These are phyloP conservation scores for Solanum pinnatisectum DNA, from an alignment of 257 asterid species.

Conservation along the genomic window DNA sequence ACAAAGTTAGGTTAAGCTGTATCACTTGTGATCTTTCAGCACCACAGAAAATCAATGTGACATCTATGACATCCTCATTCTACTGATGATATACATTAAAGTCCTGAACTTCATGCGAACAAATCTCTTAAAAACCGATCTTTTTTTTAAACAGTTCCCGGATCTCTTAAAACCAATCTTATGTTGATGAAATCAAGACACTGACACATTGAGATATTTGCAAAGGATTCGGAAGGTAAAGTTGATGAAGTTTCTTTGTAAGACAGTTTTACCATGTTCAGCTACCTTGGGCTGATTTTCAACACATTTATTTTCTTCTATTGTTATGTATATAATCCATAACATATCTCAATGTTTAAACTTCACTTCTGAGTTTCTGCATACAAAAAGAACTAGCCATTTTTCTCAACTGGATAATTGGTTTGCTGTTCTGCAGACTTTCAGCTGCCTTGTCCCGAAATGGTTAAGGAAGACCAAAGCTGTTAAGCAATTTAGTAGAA, in stretches of 20 bases:
- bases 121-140: not conserved
- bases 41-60: not conserved
- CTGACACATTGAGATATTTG: not conserved
- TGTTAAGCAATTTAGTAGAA: slow-evolving; percentile 46
- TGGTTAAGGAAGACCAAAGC: slow-evolving; percentile 71
- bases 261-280: not conserved
- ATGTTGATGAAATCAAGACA: not conserved
- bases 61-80: not conserved
- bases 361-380: not conserved
- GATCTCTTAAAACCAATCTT: not conserved
- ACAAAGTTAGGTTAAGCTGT: not conserved
- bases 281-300: not conserved
- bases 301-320: not conserved
- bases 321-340: not conserved
- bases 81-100: not conserved
- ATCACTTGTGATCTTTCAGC: not conserved
- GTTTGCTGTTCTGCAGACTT: slow-evolving; percentile 48
- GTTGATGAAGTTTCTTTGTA: not conserved
- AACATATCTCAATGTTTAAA: not conserved
- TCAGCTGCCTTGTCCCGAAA: slow-evolving; percentile 51
- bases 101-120: not conserved
- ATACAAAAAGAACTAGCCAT: slow-evolving; percentile 1
- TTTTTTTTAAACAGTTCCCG: not conserved
- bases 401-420: slow-evolving; percentile 1
- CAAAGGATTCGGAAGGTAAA: not conserved